Evolutionary conservation across 2,329 filamentous ascomycete species (phyloP), one percentile per base, ranked within the genome.

Genomic region (Ophiostoma novo-ulmi): DNA sequence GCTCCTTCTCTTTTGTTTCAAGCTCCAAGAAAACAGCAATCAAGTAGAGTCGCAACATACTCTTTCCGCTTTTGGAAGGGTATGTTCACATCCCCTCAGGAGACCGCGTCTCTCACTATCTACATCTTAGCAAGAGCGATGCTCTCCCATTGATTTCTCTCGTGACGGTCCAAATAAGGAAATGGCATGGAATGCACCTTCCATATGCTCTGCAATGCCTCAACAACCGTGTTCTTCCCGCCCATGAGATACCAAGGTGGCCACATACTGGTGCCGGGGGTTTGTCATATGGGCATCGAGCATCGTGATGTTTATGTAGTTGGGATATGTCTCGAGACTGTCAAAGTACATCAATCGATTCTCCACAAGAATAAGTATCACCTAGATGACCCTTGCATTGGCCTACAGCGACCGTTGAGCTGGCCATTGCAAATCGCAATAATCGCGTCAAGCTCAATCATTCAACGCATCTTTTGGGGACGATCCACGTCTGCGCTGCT

Each of bases 1-100:
- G 35, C 36, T 65, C 63, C 8, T 41, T 65, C 36, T 65, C 36
- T 65, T 65, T 65, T 65, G 63, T 41, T 65, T 65, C 61, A 38
- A 38, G 11, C 2, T 38, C 8, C 8, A n/a, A 38, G 35, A 35
- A 39, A 64, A 13, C 35, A 38, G 31, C 61, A 5, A n/a, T 38
- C 61, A 26, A 26, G n/a, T 1, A 26, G 14, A 44, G 5, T 31
- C 48, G 5, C 17, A 20, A 8, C 5, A 10, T n/a, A 38, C 11
- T 36, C 4, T 36, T 36, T 5, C 17, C 17, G 1, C 61, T 20
- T 11, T 7, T 11, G n/a, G 20, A 26, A n/a, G 52, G 20, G 20
- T 26, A n/a, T 22, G 52, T 22, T 22, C 26, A 58, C 52, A n/a
- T 22, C n/a, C 22, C 5, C 6, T 22, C 20, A 58, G 20, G 7